Percentiles rank a stretch among this genome's conserved stretches.
phyloP scores from a whole-genome alignment of 495 filamentous ascomycete genomes.

The Tuber melanosporum region DNA sequence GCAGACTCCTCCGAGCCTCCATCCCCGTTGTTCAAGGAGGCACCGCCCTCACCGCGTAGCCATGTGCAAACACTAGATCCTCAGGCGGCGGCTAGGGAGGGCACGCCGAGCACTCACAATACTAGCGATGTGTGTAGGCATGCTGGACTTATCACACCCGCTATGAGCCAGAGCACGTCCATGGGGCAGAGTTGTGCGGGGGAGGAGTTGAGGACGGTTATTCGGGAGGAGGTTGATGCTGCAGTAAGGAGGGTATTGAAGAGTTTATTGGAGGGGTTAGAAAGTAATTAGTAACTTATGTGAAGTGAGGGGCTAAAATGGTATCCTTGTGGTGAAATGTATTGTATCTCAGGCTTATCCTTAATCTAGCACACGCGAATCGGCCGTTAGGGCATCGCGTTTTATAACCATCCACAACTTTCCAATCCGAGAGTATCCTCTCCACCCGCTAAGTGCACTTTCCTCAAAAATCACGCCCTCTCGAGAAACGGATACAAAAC shows the following conservation, averaged over 20 bases:
- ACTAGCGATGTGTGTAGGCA: too few relatives aligned
- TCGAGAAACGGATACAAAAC: background rate
- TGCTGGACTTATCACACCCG: too few relatives aligned
- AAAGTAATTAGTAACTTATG: background rate
- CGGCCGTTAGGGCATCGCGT: background rate
- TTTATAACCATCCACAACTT: background rate
- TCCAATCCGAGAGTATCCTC: background rate
- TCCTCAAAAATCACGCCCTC: background rate
- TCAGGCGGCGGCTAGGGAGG: too few relatives aligned
- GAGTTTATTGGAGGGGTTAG: background rate
- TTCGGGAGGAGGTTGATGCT: background rate
- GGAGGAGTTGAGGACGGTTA: background rate
- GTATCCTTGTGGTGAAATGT: background rate
- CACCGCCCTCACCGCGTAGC: too few relatives aligned
- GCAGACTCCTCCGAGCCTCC: too few relatives aligned
- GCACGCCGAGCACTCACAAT: too few relatives aligned
- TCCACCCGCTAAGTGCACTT: background rate
- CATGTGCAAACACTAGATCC: too few relatives aligned
- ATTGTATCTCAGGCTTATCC: background rate
- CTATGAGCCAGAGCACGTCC: background rate
- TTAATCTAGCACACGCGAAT: background rate
- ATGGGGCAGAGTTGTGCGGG: background rate
- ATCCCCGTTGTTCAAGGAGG: too few relatives aligned
- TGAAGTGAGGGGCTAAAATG: background rate
- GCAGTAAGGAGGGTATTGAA: background rate